Base-by-base conservation (phyloP, 1,284 basidiomycete genomes). In the Porogramme epimiltina region DNA sequence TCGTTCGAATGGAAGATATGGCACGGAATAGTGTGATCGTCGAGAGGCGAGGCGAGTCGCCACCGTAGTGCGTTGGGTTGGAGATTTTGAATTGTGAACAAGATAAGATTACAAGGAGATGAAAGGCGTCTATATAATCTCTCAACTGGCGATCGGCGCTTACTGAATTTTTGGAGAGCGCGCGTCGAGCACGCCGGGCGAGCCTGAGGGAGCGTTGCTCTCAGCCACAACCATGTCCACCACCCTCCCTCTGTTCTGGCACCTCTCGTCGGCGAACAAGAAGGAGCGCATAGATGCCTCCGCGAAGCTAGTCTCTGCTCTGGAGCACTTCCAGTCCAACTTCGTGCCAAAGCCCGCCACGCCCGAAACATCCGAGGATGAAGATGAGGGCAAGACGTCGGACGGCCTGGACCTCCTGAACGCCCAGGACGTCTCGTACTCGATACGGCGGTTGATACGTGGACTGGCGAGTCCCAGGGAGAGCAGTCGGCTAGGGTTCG, bases 391-490 rank as follows among this genome's bases (percentile, higher is more conserved):
- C 31, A 62, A 67, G 18, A 72, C 73, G 48, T 69, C 69, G 46
- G 75, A 71, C 46, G 71, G 75, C 40, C 66, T 86, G 45, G 83
- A 91, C 59, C 65, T 67, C 11, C 65, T 86, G 47, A 94, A 95
- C 70, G 87, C 92, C 4, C 85, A 88, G 59, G 94, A 97, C 73
- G 91, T 95, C 0, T 84, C 89, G 5, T 97, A 97, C 67, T 90
- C 92, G 5, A 84, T 97, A 63, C 82, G 91, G 55, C 73, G 95
- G 31, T 78, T 97, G 25, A 75, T 95, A 26, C 78, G 93, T 38
- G 96, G 96, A 18, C 76, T 99, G 23, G 93, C 91, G 0, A 95
- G 91, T 70, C 91, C 94, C 2, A 78, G 95, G 59, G 95, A 98
- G 70, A 94, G 91, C 70, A 95, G 93, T 67, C 76, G 96, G 59